phyloP scores from a whole-genome alignment of 2,329 filamentous ascomycete genomes.

The Mycocentrospora acerina region DNA sequence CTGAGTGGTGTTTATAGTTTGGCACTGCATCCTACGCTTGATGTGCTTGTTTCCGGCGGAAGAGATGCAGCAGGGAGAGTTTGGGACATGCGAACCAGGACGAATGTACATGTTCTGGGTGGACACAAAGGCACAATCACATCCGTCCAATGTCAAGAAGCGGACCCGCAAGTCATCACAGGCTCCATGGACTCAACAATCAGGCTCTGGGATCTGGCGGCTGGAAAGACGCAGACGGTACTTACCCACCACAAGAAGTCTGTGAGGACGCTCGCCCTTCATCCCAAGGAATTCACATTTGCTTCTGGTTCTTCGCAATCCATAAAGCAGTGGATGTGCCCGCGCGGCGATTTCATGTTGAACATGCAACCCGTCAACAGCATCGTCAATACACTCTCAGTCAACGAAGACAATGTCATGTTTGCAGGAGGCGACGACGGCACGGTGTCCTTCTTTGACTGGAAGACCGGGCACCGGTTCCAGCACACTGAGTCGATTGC shows the following conservation, averaged over 20 bases:
- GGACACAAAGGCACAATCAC: conserved; percentile 91
- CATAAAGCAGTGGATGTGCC: conserved; percentile 99
- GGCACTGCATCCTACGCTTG: conserved; percentile 88
- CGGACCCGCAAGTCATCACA: conserved; percentile 92
- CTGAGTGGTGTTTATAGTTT: conserved; percentile 94
- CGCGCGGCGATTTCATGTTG: conserved; percentile 97
- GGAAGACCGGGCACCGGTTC: conserved; percentile 93
- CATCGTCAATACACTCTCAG: conserved; percentile 90
- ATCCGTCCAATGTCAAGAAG: conserved; percentile 89
- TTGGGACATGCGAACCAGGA: conserved; percentile 95
- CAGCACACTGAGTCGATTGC: conserved; percentile 88
- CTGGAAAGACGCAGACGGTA: conserved; percentile 93
- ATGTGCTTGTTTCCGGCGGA: conserved; percentile 92
- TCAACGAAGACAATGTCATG: conserved; percentile 92
- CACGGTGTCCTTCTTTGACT: conserved; percentile 97
- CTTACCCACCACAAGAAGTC: conserved; percentile 99
- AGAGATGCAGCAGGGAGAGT: conserved; percentile 92
- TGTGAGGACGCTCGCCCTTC: conserved; percentile 78
- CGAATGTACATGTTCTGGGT: conserved; percentile 89
- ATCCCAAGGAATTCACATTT: conserved; percentile 95
- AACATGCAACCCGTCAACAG: conserved; percentile 97
- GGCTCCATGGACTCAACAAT: conserved; percentile 74
- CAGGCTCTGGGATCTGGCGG: conserved; percentile 85
- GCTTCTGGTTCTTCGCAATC: conserved; percentile 86
- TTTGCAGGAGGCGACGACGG: conserved; percentile 97